Evolutionary conservation across 352 stramenopile species (phyloP).

Genomic region (Phytophthora cryptogea): DNA sequence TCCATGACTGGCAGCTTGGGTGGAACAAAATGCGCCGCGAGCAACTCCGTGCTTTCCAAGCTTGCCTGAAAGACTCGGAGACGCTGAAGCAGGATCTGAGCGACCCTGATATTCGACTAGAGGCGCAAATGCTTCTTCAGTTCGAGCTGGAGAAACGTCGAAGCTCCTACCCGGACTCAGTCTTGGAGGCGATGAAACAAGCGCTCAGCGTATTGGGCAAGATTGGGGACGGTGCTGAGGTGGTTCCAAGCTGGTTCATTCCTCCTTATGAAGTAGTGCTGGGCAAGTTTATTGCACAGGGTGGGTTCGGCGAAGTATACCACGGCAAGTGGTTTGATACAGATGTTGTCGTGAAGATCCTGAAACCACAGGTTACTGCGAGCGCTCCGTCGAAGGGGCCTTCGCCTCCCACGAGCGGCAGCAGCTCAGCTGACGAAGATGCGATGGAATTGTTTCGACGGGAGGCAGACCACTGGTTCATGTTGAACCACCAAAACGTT

Average conservation of each 20-base stretch:
- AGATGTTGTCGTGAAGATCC: conserved; percentile 36
- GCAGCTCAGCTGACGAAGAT: conserved; percentile 17
- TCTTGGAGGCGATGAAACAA: conserved; percentile 20
- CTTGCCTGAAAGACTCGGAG: conserved; percentile 15
- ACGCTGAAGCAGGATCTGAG: conserved; percentile 16
- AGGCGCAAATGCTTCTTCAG: conserved; percentile 34
- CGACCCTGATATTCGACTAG: conserved; percentile 12
- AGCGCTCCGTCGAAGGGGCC: not conserved
- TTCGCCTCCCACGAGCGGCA: conserved; percentile 10
- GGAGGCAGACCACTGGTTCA: conserved; percentile 38
- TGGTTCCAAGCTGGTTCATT: conserved; percentile 36
- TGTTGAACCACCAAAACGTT: conserved; percentile 38
- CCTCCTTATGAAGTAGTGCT: conserved; percentile 33
- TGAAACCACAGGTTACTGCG: conserved; percentile 10
- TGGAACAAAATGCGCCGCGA: conserved; percentile 29
- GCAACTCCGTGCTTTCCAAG: conserved; percentile 28
- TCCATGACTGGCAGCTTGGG: conserved; percentile 22
- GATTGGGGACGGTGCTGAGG: conserved; percentile 9
- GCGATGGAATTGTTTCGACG: conserved; percentile 28
- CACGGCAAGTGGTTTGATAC: conserved; percentile 38
- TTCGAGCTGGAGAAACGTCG: conserved; percentile 32
- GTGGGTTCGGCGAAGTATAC: conserved; percentile 31
- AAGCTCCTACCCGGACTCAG: conserved; percentile 28
- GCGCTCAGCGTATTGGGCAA: conserved; percentile 17
- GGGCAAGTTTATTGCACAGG: conserved; percentile 16